phyloP scores from a whole-genome alignment of 2,329 filamentous ascomycete genomes.

The Fusarium robinianum region DNA sequence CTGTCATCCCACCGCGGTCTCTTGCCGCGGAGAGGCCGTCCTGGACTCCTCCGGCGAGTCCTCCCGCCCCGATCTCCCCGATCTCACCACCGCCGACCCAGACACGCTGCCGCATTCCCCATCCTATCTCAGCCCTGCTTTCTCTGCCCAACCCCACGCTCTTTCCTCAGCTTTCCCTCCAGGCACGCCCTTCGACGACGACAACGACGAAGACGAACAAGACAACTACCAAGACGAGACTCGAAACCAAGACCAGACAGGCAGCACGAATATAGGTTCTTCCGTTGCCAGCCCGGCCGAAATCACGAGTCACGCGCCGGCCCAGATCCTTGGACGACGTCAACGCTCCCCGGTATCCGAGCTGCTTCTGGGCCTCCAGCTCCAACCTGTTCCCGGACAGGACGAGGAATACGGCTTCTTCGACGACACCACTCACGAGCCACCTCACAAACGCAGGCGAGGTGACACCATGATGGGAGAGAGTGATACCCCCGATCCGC shows the following conservation, averaged over 20 bases:
- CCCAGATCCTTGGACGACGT: constrained; percentile 59
- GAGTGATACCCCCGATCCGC: constrained; percentile 53
- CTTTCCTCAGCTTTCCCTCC: constrained; percentile 6
- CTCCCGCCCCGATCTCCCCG: constrained; percentile 41
- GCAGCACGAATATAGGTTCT: constrained; percentile 49
- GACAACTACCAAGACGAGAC: too few relatives aligned
- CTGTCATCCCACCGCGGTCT: constrained; percentile 42
- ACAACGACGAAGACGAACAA: too few relatives aligned
- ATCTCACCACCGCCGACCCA: constrained; percentile 65
- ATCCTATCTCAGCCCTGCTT: constrained; percentile 52
- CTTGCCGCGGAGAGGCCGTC: constrained; percentile 47
- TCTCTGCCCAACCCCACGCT: constrained; percentile 46
- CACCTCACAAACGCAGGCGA: constrained; percentile 58
- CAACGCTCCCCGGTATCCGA: constrained; percentile 51
- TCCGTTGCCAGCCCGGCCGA: constrained; percentile 37
- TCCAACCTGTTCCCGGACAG: constrained; percentile 31
- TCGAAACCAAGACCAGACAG: constrained; percentile 36
- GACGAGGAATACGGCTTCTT: constrained; percentile 27
- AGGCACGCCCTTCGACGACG: constrained; percentile 30
- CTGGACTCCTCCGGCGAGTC: constrained; percentile 46
- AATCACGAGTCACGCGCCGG: constrained; percentile 35
- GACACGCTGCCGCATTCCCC: constrained; percentile 58
- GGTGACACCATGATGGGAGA: constrained; percentile 67
- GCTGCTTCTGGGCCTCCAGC: constrained; percentile 39
- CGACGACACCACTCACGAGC: constrained; percentile 19